Evolutionary conservation across 2,329 filamentous ascomycete species (phyloP).

Genomic region (Trichophyton equinum): DNA sequence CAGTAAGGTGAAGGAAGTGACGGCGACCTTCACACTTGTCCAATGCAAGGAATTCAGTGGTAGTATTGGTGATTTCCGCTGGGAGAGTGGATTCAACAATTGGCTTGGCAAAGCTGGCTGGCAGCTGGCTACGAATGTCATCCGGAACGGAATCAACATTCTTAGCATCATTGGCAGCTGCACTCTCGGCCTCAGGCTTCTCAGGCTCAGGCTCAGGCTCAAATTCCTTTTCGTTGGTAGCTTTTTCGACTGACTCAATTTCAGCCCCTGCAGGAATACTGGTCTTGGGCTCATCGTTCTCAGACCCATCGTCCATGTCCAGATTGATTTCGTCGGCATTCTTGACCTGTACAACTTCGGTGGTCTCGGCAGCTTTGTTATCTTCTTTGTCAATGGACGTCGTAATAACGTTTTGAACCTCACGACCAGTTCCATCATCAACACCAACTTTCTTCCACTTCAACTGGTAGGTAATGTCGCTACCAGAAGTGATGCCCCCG

Average conservation of each 20-base stretch:
- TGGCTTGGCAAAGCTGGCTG: constrained; percentile 53
- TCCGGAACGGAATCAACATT: constrained; percentile 39
- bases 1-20: constrained; percentile 67
- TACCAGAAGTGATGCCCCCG: constrained; percentile 9
- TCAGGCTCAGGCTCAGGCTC: not conserved
- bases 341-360: constrained; percentile 20
- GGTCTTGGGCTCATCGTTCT: constrained; percentile 9
- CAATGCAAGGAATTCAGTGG: constrained; percentile 73
- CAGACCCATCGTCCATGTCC: constrained; percentile 7
- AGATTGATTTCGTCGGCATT: constrained; percentile 41
- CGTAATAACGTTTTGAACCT: constrained; percentile 16
- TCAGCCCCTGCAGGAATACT: not conserved
- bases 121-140: constrained; percentile 59
- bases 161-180: constrained; percentile 13
- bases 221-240: constrained; percentile 15
- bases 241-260: not conserved
- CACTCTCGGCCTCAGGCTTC: not conserved
- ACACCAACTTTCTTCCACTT: constrained; percentile 31
- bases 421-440: constrained; percentile 18
- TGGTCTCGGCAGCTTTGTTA: not conserved
- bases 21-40: constrained; percentile 67
- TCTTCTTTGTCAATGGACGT: constrained; percentile 12
- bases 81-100: constrained; percentile 54
- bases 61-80: constrained; percentile 59
- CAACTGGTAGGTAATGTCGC: constrained; percentile 21